These are phyloP conservation scores for Rhodotorula sphaerocarpa DNA, from an alignment of 768 basidiomycete species.

Conservation along the genomic window DNA sequence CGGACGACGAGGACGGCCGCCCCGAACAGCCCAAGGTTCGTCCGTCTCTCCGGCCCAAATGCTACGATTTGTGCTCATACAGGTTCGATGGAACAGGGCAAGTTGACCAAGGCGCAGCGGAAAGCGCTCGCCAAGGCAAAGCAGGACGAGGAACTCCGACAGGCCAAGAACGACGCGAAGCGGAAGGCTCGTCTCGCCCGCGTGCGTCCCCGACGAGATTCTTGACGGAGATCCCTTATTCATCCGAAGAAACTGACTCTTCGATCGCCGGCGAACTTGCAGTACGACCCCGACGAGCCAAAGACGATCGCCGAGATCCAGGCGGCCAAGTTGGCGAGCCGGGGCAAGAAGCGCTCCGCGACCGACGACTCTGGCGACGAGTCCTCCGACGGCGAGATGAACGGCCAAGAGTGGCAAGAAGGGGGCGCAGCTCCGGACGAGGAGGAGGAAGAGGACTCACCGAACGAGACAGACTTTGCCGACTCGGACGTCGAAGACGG, in stretches of 20 bases:
- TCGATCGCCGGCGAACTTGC: no score
- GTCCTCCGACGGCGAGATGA: constrained; percentile 18
- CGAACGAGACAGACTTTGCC: constrained; percentile 39
- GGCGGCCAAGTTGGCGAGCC: constrained; percentile 38
- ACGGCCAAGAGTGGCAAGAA: constrained; percentile 38
- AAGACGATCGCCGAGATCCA: constrained; percentile 61
- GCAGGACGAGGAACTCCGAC: constrained; percentile 55
- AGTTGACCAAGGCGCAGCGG: constrained; percentile 63
- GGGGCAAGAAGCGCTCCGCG: constrained; percentile 36
- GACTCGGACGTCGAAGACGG: constrained; percentile 36
- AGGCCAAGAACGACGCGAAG: constrained; percentile 40
- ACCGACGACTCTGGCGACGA: neutral
- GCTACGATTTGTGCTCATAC: no score
- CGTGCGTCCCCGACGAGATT: constrained; percentile 51
- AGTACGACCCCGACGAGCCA: constrained; percentile 91
- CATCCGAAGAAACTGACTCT: no score
- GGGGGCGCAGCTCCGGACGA: no score
- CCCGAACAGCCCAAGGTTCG: constrained; percentile 1
- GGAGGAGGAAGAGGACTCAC: constrained; percentile 41
- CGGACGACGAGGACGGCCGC: constrained; percentile 68
- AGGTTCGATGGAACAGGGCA: constrained; percentile 1
- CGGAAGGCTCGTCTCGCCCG: constrained; percentile 77
- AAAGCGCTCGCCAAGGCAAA: constrained; percentile 74
- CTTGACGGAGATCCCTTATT: no score
- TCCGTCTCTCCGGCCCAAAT: rapidly evolving